These are phyloP conservation scores for Rhinocladiella mackenziei DNA, from an alignment of 2,329 filamentous ascomycete species.

Conservation along the genomic window DNA sequence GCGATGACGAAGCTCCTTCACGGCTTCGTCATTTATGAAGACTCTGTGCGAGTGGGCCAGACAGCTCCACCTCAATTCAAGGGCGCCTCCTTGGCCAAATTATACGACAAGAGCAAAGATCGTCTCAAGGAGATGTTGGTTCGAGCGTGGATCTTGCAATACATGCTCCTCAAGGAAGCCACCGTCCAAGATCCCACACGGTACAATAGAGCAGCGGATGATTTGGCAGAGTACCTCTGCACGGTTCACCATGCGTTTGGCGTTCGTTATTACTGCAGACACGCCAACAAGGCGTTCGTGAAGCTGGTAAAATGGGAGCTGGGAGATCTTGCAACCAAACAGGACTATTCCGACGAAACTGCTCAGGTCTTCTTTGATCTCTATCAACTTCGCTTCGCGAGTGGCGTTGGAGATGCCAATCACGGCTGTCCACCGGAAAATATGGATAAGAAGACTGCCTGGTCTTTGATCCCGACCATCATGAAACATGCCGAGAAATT, in stretches of 20 bases:
- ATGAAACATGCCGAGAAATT: conserved; percentile 76
- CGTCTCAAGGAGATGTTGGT: conserved; percentile 84
- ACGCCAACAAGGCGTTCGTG: conserved; percentile 80
- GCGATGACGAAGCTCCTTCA: conserved; percentile 72
- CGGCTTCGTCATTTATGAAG: conserved; percentile 74
- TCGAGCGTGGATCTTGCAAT: conserved; percentile 82
- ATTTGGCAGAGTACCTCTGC: conserved; percentile 73
- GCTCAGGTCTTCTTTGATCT: conserved; percentile 80
- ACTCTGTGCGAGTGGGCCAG: conserved; percentile 76
- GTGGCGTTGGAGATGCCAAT: conserved; percentile 64
- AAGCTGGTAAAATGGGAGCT: conserved; percentile 86
- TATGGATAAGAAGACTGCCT: conserved; percentile 73
- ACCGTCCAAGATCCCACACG: conserved; percentile 62
- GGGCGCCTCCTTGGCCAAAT: conserved; percentile 42
- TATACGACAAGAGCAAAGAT: conserved; percentile 52
- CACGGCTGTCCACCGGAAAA: conserved; percentile 75
- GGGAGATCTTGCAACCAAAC: conserved; percentile 67
- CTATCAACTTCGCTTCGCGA: conserved; percentile 72
- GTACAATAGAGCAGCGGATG: conserved; percentile 65
- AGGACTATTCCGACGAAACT: conserved; percentile 81
- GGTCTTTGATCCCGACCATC: conserved; percentile 78
- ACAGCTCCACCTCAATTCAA: conserved; percentile 57
- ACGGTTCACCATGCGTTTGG: conserved; percentile 81
- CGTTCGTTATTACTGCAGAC: conserved; percentile 77
- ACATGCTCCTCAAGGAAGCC: conserved; percentile 71